These are phyloP conservation scores for Gnomoniopsis sp. DNA, from an alignment of 2,329 filamentous ascomycete genomes.

Conservation along the genomic window DNA sequence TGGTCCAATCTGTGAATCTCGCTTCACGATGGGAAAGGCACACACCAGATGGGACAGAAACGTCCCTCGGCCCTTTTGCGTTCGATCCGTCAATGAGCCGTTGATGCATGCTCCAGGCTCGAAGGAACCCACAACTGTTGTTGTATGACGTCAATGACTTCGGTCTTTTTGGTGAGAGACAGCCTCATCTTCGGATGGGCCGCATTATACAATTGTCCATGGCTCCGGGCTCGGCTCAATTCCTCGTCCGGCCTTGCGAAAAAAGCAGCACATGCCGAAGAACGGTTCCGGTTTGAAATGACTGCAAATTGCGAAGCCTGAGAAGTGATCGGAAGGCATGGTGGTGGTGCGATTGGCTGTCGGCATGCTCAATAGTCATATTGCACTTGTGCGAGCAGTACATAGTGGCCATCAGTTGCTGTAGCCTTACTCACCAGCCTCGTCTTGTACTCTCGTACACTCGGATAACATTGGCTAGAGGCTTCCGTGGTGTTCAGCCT, in stretches of 20 bases:
- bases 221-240: not conserved
- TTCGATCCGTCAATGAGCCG: not conserved
- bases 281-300: too few species aligned
- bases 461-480: not conserved
- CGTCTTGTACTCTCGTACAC: not conserved
- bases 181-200: not conserved
- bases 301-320: too few species aligned
- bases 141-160: slow-evolving; percentile 7
- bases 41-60: not conserved
- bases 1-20: too few species aligned
- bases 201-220: too few species aligned
- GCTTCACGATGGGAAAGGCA: not conserved
- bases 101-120: not conserved
- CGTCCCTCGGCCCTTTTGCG: not conserved
- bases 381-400: not conserved
- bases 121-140: not conserved
- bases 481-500: not conserved
- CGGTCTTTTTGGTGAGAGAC: not conserved
- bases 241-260: too few species aligned
- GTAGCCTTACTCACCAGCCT: not conserved
- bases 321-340: too few species aligned
- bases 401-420: not conserved
- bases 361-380: not conserved
- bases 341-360: not conserved
- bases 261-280: too few species aligned